Percentiles rank a stretch among this genome's conserved stretches.
Conservation (phyloP, 1,284 basidiomycete species). For the Rhizopogon parksii region DNA sequence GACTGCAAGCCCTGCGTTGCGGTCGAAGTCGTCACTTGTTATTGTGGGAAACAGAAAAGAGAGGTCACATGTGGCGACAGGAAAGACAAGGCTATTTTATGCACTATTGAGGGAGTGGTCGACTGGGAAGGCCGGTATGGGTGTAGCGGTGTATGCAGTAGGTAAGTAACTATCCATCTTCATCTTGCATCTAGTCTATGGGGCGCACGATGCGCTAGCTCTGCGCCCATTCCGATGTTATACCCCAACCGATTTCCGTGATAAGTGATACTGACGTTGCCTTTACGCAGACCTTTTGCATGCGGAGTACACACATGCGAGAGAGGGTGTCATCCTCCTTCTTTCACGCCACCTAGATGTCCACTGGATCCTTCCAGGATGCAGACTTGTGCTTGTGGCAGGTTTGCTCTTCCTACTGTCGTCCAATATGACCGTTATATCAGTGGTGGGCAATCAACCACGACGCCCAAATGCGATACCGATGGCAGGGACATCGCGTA, state of each 20-base stretch:
- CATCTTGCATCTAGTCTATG: not conserved
- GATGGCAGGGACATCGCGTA: not conserved
- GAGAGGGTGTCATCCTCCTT: slow-evolving; percentile 68
- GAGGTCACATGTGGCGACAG: slow-evolving; percentile 61
- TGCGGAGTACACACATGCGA: slow-evolving; percentile 72
- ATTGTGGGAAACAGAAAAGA: slow-evolving; percentile 67
- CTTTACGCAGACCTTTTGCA: slow-evolving; percentile 51
- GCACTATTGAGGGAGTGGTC: slow-evolving; percentile 27
- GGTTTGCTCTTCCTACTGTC: slow-evolving; percentile 45
- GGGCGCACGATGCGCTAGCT: not conserved
- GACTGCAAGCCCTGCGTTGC: slow-evolving; percentile 59
- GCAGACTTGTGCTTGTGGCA: slow-evolving; percentile 77
- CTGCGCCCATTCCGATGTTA: too few relatives aligned
- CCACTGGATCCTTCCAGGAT: slow-evolving; percentile 67
- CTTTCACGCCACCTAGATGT: slow-evolving; percentile 51
- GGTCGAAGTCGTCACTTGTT: slow-evolving; percentile 56
- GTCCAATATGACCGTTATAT: slow-evolving; percentile 37
- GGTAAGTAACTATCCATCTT: slow-evolving; percentile 30
- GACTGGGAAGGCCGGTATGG: slow-evolving; percentile 65
- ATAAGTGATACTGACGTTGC: not conserved
- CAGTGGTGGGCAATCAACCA: slow-evolving; percentile 24
- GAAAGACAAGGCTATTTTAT: slow-evolving; percentile 22
- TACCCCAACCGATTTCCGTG: too few relatives aligned
- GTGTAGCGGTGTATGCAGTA: slow-evolving; percentile 58
- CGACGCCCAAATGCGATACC: slow-evolving; percentile 17